These are phyloP conservation scores for Alternaria postmessia DNA, from an alignment of 2,329 filamentous ascomycete genomes.

Conservation along the genomic window DNA sequence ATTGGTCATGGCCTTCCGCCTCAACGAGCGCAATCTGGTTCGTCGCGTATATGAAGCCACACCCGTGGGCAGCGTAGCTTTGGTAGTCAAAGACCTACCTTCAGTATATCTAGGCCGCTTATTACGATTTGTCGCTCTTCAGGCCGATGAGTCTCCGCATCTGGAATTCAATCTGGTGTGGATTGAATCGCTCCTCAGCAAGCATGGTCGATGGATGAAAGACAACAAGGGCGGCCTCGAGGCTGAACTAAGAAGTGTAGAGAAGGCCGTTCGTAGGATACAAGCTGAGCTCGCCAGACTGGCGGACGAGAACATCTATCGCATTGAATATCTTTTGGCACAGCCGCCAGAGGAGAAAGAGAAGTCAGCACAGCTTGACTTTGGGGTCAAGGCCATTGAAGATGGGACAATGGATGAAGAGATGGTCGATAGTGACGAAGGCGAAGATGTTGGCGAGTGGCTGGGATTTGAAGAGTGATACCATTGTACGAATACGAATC, in stretches of 20 bases:
- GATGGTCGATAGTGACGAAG: conserved; percentile 40
- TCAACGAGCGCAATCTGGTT: conserved; percentile 85
- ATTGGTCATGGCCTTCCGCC: conserved; percentile 94
- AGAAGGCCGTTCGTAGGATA: conserved; percentile 81
- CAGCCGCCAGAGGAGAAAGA: conserved; percentile 55
- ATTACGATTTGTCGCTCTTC: conserved; percentile 84
- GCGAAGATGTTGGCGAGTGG: conserved; percentile 58
- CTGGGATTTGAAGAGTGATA: conserved; percentile 58
- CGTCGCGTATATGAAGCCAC: conserved; percentile 86
- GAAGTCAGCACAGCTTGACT: conserved; percentile 36
- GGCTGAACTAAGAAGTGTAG: conserved; percentile 82
- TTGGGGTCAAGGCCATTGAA: conserved; percentile 42
- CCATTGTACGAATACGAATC: conserved; percentile 19
- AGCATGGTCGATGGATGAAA: conserved; percentile 85
- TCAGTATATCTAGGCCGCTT: conserved; percentile 85
- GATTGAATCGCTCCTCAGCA: conserved; percentile 82
- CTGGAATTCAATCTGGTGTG: conserved; percentile 94
- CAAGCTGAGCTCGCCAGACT: conserved; percentile 82
- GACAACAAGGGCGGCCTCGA: conserved; percentile 81
- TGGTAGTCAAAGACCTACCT: conserved; percentile 82
- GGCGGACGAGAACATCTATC: conserved; percentile 88
- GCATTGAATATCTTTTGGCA: conserved; percentile 80
- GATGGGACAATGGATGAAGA: conserved; percentile 49
- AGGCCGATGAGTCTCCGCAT: conserved; percentile 89
- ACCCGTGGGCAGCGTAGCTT: conserved; percentile 75